Base-by-base conservation (phyloP, 768 basidiomycete genomes). In the Russula vinacea region DNA sequence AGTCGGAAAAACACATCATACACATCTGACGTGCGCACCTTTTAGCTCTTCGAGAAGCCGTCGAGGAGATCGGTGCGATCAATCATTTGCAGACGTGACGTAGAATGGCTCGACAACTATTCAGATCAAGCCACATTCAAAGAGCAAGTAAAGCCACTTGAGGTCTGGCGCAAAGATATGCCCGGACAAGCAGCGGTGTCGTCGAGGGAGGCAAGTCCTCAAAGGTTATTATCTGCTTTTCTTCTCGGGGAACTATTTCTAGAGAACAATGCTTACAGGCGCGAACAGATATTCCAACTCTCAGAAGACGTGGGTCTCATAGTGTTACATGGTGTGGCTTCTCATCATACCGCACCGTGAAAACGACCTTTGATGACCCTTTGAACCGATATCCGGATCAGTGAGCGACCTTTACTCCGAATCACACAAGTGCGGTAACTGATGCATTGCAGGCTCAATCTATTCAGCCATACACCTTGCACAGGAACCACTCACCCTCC, bases 281-380 rank as follows among this genome's bases (percentile, higher is more conserved):
- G 24, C n/a, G 45, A 26, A 9, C 62, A 89, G 88, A 76, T 73
- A 61, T 78, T 82, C 33, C 78, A 80, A 68, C 73, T 89, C 5
- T 77, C 82, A 0, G 70, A 74, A 4, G 69, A 76, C 0, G 71
- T 77, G 1, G 88, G 86, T 0, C 81, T 80, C 62, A 77, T 89
- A 49, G 71, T 76, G 13, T 83, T 80, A 32, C 73, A 73, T 0
- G 88, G 83, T 2, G 88, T 85, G 1, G 84, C 88, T 0, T 73
- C 86, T 32, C 87, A 90, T 63, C 88, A 0, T 90, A 90, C 71
- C 83, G 85, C 22, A 77, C 88, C 35, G 82, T 89, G 14, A 88
- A 87, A 1, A 79, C 79, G 2, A 78, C 89, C 29, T 74, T 89
- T 24, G 66, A 75, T 14, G 82, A 82, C 49, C 79, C 88, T 1